These are phyloP conservation scores for Heliamphora exappendiculata DNA, from an alignment of 148 eudicot genomes.

Conservation along the genomic window DNA sequence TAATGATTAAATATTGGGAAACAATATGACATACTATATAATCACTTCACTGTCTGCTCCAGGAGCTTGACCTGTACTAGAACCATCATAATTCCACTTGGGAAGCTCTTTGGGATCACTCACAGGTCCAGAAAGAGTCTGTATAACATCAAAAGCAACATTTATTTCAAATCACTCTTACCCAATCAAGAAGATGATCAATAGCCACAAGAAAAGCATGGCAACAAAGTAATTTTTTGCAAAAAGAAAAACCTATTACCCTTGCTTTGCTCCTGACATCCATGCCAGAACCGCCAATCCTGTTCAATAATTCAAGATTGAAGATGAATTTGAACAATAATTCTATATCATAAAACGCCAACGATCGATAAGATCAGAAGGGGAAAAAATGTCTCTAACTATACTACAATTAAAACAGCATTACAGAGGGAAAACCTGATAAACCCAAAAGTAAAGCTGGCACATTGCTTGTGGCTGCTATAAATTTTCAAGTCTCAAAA, in stretches of 20 bases:
- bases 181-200: background rate
- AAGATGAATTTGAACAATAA: background rate
- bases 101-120: constrained; percentile 38
- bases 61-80: constrained; percentile 54
- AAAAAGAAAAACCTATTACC: constrained; percentile 28
- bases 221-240: background rate
- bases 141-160: background rate
- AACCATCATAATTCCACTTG: constrained; percentile 54
- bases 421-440: too few species aligned
- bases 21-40: constrained; percentile 25
- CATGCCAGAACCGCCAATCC: constrained; percentile 97
- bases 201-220: background rate
- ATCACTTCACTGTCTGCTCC: constrained; percentile 46
- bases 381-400: too few species aligned
- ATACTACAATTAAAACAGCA: too few species aligned
- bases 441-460: too few species aligned
- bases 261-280: constrained; percentile 92
- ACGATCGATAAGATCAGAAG: background rate
- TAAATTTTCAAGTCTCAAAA: too few species aligned
- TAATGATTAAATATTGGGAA: background rate
- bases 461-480: too few species aligned
- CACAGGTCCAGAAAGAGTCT: constrained; percentile 44
- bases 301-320: constrained; percentile 13
- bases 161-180: background rate
- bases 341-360: background rate